Evolutionary conservation across 192 early-diverging fungal genomes (phyloP).

Genomic region (Gorgonomyces haynaldii): DNA sequence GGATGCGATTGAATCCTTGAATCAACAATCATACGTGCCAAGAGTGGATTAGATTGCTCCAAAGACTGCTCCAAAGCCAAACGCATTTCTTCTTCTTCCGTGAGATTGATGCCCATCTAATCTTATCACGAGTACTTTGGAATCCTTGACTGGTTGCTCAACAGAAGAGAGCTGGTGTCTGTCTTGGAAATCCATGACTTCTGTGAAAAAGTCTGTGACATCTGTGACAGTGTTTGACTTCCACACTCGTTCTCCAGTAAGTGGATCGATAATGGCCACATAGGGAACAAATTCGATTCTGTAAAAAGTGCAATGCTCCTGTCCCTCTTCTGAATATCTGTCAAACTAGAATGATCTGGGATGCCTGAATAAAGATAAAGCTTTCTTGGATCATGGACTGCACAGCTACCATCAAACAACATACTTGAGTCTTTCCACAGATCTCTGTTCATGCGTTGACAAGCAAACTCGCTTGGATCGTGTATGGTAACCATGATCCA

Average conservation of each 20-base stretch:
- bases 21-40: too few relatives aligned
- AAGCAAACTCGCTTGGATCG: slow-evolving; percentile 70
- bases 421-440: slow-evolving; percentile 67
- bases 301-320: slow-evolving; percentile 62
- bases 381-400: slow-evolving; percentile 63
- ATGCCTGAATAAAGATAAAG: slow-evolving; percentile 81
- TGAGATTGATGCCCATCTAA: slow-evolving; percentile 8
- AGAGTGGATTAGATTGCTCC: slow-evolving; percentile 11
- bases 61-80: slow-evolving; percentile 8
- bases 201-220: slow-evolving; percentile 58
- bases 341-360: slow-evolving; percentile 26
- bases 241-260: slow-evolving; percentile 76
- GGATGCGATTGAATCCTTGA: slow-evolving; percentile 19
- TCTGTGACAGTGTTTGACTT: slow-evolving; percentile 46
- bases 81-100: slow-evolving; percentile 21
- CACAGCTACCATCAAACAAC: slow-evolving; percentile 13
- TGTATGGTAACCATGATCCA: slow-evolving; percentile 85
- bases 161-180: slow-evolving; percentile 31
- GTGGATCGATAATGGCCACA: slow-evolving; percentile 77
- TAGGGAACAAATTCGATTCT: slow-evolving; percentile 62
- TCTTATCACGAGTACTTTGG: slow-evolving; percentile 16
- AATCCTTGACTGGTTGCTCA: slow-evolving; percentile 8
- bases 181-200: slow-evolving; percentile 48
- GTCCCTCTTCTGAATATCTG: slow-evolving; percentile 56
- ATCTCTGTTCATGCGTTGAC: slow-evolving; percentile 86